Conservation (phyloP, 1,139 yeast species). For the Suhomyces kunorum region DNA sequence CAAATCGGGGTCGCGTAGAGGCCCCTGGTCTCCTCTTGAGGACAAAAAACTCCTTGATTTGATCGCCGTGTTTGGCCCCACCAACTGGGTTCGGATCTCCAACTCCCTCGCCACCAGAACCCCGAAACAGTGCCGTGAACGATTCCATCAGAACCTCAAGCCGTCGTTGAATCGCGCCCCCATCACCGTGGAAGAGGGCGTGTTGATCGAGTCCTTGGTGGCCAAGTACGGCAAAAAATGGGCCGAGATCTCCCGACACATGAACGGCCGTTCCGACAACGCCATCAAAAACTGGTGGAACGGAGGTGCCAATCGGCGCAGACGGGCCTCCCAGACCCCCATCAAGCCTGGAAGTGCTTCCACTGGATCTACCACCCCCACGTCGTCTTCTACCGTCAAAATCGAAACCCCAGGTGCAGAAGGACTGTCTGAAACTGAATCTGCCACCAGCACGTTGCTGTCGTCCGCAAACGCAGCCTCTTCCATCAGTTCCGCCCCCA, state of each 20-base stretch:
- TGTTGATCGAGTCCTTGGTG: slow-evolving; percentile 75
- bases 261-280: slow-evolving; percentile 85
- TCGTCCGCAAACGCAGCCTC: neutral
- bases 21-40: slow-evolving; percentile 91
- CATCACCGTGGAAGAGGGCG: slow-evolving; percentile 83
- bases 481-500: neutral
- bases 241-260: slow-evolving; percentile 91
- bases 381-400: neutral
- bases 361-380: neutral
- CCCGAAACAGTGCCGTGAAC: slow-evolving; percentile 90
- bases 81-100: slow-evolving; percentile 88
- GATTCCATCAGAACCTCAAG: slow-evolving; percentile 89
- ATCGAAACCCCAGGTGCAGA: neutral
- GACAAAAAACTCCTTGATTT: slow-evolving; percentile 72
- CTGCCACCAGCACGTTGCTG: neutral
- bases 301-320: slow-evolving; percentile 81
- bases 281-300: slow-evolving; percentile 98
- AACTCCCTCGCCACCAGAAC: slow-evolving; percentile 73
- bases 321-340: slow-evolving; percentile 42
- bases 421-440: neutral
- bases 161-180: slow-evolving; percentile 82
- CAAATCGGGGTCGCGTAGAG: slow-evolving; percentile 39
- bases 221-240: slow-evolving; percentile 82
- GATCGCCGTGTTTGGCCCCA: slow-evolving; percentile 74
- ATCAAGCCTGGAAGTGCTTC: neutral